Evolutionary conservation across 257 asterid species (phyloP), one percentile per base, ranked within the genome.

Genomic region (Nicotiana obtusifolia): DNA sequence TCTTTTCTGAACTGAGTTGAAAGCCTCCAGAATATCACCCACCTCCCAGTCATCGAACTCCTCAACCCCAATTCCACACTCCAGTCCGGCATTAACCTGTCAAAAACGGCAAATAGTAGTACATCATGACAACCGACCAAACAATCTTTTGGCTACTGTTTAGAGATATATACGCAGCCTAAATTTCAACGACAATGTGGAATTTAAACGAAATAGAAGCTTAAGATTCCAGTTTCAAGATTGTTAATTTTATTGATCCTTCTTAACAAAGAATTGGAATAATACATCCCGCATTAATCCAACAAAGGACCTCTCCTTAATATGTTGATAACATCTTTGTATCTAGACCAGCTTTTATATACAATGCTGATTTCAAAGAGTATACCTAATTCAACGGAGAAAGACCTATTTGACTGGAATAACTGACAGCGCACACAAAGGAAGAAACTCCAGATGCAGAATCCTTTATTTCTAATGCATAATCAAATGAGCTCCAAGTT

Each of bases 51-150:
- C 93, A 62, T 86, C 85, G 35, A 86, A 96, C 37, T 83, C 97
- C 68, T 90, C 97, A 10, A 82, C 83, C 80, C 98, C 99, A 59
- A 94, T 86, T 82, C 99, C 99, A 78, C 99, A 96, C 81, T 96
- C 99, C 30, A 96, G 91, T 84, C 99, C 98, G 19, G 94, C 97
- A 87, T 83, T 93, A 78, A 95, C 99, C 99, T 95, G 89, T 78
- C 83, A 31, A 80, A 76, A 77, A 68, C 76, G 5, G 10, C 44
- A 75, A 75, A 49, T 75, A 26, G 17, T 49, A 75, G 37, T 8
- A 49, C 9, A 75, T 24, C 61, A 75, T 33, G 62, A 47, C 10
- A 75, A 15, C 17, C 5, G 0, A 49, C 14, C 41, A 75, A 14
- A 24, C 16, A 24, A 8, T 15, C 5, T 3, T 14, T 26, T 24